phyloP scores from a whole-genome alignment of 2,329 filamentous ascomycete genomes.

The Sarocladiaceae sp. region DNA sequence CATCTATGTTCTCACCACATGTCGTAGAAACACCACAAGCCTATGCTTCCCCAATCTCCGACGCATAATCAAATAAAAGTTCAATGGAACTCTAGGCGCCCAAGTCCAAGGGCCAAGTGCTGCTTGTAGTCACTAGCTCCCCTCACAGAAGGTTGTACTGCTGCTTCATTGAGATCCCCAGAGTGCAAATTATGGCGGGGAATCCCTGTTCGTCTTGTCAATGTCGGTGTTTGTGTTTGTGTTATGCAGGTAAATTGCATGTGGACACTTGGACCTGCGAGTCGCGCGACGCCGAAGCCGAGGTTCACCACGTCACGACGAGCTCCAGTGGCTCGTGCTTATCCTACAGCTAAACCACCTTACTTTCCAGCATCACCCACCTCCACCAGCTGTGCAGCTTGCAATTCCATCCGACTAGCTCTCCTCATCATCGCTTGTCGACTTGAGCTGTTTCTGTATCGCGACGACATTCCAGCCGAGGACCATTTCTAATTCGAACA shows the following conservation, averaged over 20 bases:
- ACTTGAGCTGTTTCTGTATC: too few relatives aligned
- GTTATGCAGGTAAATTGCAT: constrained; percentile 6
- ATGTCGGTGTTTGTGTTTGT: neutral
- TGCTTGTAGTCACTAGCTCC: too few relatives aligned
- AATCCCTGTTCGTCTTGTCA: constrained; percentile 4
- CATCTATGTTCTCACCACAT: too few relatives aligned
- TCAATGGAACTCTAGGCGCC: neutral
- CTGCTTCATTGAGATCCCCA: too few relatives aligned
- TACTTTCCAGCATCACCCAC: neutral
- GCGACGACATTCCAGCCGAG: constrained; percentile 1
- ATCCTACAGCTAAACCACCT: too few relatives aligned
- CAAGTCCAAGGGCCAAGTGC: neutral
- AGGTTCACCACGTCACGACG: constrained; percentile 4
- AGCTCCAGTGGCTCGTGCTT: neutral
- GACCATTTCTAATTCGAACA: neutral
- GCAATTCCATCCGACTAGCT: neutral
- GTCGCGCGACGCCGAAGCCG: constrained; percentile 1
- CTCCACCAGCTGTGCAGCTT: neutral
- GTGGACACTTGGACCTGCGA: neutral
- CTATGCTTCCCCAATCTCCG: neutral
- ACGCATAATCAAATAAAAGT: neutral
- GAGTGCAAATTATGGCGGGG: neutral
- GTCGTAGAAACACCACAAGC: too few relatives aligned
- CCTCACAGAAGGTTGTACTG: too few relatives aligned
- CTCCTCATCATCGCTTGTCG: neutral